A percentile compares a stretch with the other conserved stretches of the same genome.
Evolutionary conservation across 371 early-diverging fungal species (phyloP).

Genomic region (Mucor racemosus): DNA sequence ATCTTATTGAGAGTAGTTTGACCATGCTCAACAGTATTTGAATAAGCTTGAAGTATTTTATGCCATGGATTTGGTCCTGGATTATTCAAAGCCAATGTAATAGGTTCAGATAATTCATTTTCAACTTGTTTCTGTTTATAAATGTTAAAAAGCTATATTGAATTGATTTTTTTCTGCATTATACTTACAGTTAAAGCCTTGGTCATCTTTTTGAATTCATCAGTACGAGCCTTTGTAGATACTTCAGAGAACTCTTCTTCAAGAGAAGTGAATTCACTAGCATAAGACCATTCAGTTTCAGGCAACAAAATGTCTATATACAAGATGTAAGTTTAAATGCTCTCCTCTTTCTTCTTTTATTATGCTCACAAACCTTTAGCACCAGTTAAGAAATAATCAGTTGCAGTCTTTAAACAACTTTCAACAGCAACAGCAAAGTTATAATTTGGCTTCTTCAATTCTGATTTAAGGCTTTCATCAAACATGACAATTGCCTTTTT

Average conservation of each 20-base stretch:
- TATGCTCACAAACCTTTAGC: constrained; percentile 24
- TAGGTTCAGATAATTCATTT: constrained; percentile 69
- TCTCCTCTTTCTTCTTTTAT: background rate
- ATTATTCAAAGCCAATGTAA: constrained; percentile 75
- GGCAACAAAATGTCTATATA: constrained; percentile 52
- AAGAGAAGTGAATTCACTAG: constrained; percentile 67
- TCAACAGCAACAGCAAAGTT: constrained; percentile 61
- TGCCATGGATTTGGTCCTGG: constrained; percentile 77
- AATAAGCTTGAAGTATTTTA: constrained; percentile 62
- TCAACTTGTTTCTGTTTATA: constrained; percentile 59
- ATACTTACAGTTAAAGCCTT: constrained; percentile 42
- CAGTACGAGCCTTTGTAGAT: constrained; percentile 67
- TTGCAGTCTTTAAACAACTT: constrained; percentile 47
- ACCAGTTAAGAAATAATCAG: constrained; percentile 24
- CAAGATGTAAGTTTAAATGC: background rate
- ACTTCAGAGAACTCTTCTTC: constrained; percentile 69
- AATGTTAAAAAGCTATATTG: background rate
- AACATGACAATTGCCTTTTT: constrained; percentile 73
- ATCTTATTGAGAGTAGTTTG: constrained; percentile 18
- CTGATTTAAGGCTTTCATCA: constrained; percentile 41
- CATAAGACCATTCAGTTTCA: constrained; percentile 81
- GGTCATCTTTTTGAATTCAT: constrained; percentile 83
- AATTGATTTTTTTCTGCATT: too few species aligned
- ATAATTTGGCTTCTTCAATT: constrained; percentile 46
- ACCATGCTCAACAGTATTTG: constrained; percentile 45